Base-by-base conservation (phyloP, 2,329 filamentous ascomycete species). In the Gyromitra esculenta region DNA sequence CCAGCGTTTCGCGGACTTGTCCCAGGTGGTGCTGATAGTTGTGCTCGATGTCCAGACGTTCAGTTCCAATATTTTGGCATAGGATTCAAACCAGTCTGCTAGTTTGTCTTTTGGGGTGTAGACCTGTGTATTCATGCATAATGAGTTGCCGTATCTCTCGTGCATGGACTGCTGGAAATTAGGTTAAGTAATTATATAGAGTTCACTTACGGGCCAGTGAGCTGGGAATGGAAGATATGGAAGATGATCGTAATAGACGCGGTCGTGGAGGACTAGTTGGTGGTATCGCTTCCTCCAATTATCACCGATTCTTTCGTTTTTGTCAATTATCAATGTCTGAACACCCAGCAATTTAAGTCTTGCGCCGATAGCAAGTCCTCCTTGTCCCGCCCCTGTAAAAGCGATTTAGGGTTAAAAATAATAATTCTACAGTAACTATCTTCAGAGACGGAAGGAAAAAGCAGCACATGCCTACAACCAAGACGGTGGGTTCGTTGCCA, bases 71-170 rank as follows among this genome's bases (percentile, higher is more conserved):
- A 89, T 82, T 4, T 84, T 86, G 0, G 87, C 90, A 78, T 92
- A 92, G 0, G 87, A 84, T 78, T 91, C 90, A 76, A 92, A 89
- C 83, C 89, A 92, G 56, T 91, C 89, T 0, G 86, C 91, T 0
- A 92, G 84, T 81, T 92, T 92, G 82, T 92, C 90, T 81, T 92
- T 92, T 4, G 90, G 89, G 0, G 90, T 91, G 82, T 91, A 92
- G 15, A 91, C 84, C 73, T 76, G 35, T 41, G 5, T 15, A 15
- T 69, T 50, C 31, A 57, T 15, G 25, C 15, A 39, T 48, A 15
- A 5, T 21, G 6, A n/a, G 31, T 39, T 15, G 37, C n/a, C 7
- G 37, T 59, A 15, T n/a, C 56, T 8, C 52, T 39, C 25, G 6
- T 37, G 9, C 37, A 21, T 41, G 39, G 7, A 45, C 13, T 25